Evolutionary conservation across 2,329 filamentous ascomycete species (phyloP), one percentile per base, ranked within the genome.

Genomic region (Xenoacremonium recifei): DNA sequence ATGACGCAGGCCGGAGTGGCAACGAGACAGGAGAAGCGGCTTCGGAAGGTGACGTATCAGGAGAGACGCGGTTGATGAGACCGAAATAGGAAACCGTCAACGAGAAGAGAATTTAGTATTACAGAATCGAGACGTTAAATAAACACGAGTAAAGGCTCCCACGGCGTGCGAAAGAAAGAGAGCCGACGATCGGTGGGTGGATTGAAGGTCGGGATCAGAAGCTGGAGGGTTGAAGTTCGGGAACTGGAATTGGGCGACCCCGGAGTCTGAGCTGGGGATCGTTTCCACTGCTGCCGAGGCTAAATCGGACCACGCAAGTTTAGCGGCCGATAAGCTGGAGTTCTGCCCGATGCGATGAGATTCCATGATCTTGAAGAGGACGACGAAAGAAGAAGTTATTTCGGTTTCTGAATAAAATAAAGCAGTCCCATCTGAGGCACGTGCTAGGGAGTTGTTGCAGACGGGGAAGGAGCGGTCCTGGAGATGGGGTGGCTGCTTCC

Each of bases 1-100:
- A 69, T 69, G 57, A 51, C 62, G 60, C 39, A 47, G 51, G 15
- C 37, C 21, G 15, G 18, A 16, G 37, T 33, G n/a, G 25, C 18
- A 20, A 3, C 32, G 23, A 15, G 39, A 13, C 15, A 15, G 15
- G 30, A 32, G 10, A 6, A 15, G 7, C 30, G 11, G 30, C 10
- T 6, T 32, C n/a, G 30, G 30, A 12, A 15, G 23, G 7, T 27
- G 23, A 9, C 23, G 23, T 27, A 27, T 27, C 7, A 13, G 13
- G 13, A 27, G 13, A 27, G 23, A 27, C 9, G 23, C 9, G 23
- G 23, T 27, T 27, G 20, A 35, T 34, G 18, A 35, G n/a, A n/a
- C n/a, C n/a, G n/a, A n/a, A n/a, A n/a, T n/a, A n/a, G n/a, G n/a
- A n/a, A n/a, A n/a, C n/a, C n/a, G n/a, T n/a, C n/a, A n/a, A n/a